Evolutionary conservation across 805 yeast species (phyloP).

Genomic region (Candida verbasci): DNA sequence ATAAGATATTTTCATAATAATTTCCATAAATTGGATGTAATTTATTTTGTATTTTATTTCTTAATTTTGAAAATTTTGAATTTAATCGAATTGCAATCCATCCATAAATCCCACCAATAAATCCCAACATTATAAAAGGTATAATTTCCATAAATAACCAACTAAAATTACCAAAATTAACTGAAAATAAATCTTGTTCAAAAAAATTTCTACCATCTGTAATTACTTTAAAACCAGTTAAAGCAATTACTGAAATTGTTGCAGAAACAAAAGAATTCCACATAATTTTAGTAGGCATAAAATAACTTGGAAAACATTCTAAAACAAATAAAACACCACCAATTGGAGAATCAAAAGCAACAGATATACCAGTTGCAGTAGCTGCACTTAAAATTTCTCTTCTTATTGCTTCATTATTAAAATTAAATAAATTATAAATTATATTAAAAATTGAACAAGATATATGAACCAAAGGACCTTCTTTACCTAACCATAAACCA

Average conservation of each 20-base stretch:
- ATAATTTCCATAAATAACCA: conserved; percentile 70
- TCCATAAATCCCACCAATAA: conserved; percentile 67
- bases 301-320: conserved; percentile 63
- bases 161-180: conserved; percentile 62
- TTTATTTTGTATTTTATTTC: conserved; percentile 20
- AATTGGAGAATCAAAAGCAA: conserved; percentile 95
- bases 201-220: conserved; percentile 36
- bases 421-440: conserved; percentile 16
- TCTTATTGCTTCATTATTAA: conserved; percentile 49
- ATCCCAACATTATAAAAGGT: conserved; percentile 70
- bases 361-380: conserved; percentile 98
- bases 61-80: conserved; percentile 29
- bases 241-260: conserved; percentile 61
- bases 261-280: conserved; percentile 85
- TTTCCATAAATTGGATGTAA: conserved; percentile 18
- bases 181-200: conserved; percentile 52
- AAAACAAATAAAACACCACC: conserved; percentile 82
- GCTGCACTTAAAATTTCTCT: conserved; percentile 73
- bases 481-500: conserved; percentile 81
- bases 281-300: conserved; percentile 60
- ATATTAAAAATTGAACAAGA: conserved; percentile 54
- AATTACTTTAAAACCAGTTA: conserved; percentile 38
- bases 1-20: conserved; percentile 44
- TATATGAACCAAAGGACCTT: conserved; percentile 82
- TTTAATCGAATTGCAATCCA: conserved; percentile 47